Base-by-base conservation (phyloP, 805 yeast species). In the Saturnispora galanensis region DNA sequence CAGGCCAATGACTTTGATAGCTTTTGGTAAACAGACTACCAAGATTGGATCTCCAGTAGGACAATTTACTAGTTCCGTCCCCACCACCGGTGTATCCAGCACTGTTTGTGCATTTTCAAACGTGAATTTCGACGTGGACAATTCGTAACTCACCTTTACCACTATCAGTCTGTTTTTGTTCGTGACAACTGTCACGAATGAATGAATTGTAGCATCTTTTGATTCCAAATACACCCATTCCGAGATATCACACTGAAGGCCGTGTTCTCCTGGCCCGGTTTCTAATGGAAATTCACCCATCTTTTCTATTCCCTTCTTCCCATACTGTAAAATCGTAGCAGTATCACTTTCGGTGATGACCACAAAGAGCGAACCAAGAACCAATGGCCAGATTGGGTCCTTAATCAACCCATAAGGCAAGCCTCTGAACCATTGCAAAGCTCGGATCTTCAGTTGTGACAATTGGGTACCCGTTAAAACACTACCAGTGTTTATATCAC, bases 351-450 rank as follows among this genome's bases (percentile, higher is more conserved):
- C 51, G 12, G 48, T 49, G 26, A 52, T 42, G 17, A 45, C 42
- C n/a, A 52, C 33, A 39, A 52, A 40, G 10, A 35, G 26, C 10
- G 49, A 41, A 4, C 47, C 48, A 6, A 43, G 36, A 12, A 28
- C n/a, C 13, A 47, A 13, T 7, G 53, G 52, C 52, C 53, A 49
- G 26, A 50, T 30, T 2, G 49, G 46, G 1, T 38, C 18, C n/a
- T 31, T 29, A 5, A 46, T 21, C 16, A 30, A 17, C 18, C 43
- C 31, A 31, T 38, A 35, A 31, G 39, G 40, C 12, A 49, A 15
- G n/a, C 50, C 43, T 26, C 38, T 40, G 2, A 47, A 9, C 56
- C 55, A 53, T 5, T 18, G 13, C 30, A 52, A 13, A n/a, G 41
- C 17, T 32, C 47, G 48, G n/a, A 52, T 41, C 42, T 54, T 43